phyloP scores from a whole-genome alignment of 306 rosid genomes.

The Corylus americana region DNA sequence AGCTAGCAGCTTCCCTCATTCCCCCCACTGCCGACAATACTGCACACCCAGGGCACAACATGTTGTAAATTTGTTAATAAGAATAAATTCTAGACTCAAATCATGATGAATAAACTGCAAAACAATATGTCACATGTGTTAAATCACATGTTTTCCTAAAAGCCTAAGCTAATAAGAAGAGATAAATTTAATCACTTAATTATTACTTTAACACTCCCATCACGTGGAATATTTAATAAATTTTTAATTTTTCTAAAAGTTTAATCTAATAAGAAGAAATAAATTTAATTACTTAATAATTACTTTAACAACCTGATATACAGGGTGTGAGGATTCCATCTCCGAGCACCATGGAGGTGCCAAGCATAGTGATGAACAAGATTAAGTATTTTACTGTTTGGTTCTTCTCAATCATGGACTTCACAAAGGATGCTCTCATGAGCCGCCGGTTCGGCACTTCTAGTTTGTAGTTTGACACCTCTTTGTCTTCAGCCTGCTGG shows the following conservation, averaged over 20 bases:
- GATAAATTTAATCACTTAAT: no score
- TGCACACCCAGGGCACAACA: not conserved
- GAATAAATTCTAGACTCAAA: not conserved
- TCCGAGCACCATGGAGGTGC: slow-evolving; percentile 49
- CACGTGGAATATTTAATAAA: no score
- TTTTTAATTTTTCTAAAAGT: no score
- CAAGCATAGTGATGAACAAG: slow-evolving; percentile 34
- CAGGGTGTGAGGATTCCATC: slow-evolving; percentile 46
- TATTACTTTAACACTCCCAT: no score
- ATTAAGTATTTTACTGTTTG: slow-evolving; percentile 12
- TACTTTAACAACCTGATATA: slow-evolving; percentile 29
- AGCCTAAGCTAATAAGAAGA: no score
- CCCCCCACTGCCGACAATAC: slow-evolving; percentile 34
- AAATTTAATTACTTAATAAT: no score
- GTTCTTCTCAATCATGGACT: slow-evolving; percentile 27
- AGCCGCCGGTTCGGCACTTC: slow-evolving; percentile 8
- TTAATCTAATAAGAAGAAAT: no score
- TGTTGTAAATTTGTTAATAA: not conserved
- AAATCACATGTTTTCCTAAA: no score
- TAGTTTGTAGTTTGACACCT: slow-evolving; percentile 34
- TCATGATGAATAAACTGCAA: no score
- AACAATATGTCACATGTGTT: no score
- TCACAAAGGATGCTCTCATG: slow-evolving; percentile 23
- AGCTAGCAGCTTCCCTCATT: slow-evolving; percentile 9
- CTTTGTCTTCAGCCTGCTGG: slow-evolving; percentile 27